Base-by-base conservation (phyloP, 257 asterid species). In the Paulownia fortunei region DNA sequence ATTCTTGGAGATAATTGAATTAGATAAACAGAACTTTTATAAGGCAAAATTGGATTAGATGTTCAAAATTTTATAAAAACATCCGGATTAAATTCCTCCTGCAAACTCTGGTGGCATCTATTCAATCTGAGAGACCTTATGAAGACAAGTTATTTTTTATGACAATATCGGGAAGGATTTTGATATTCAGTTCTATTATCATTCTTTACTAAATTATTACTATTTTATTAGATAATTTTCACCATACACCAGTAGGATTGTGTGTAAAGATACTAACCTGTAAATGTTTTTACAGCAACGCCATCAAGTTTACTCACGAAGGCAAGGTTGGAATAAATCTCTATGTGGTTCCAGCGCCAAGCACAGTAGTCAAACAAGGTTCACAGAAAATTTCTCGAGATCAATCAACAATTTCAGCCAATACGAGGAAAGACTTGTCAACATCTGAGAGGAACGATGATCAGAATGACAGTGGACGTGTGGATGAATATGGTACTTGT, bases 281-380 rank as follows among this genome's bases (percentile, higher is more conserved):
- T n/a, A n/a, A n/a, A n/a, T 67, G 60, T 72, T 60, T 77, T 56
- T 73, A 61, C 90, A 94, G 97, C 89, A 94, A 94, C 74, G 93
- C 98, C 37, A 82, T 94, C 84, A 94, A 94, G 84, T 94, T 94
- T 79, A 94, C 98, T 56, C 98, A 89, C 56, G 97, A 94, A 76
- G 98, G 98, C 47, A 92, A 87, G 80, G 98, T 94, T 58, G 96
- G 94, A 51, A 87, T 94, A 82, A 90, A 87, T 81, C 90, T 94
- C 32, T 92, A 87, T 46, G 92, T 92, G 77, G 90, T 92, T 21
- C 34, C 84, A 8, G 88, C 85, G 84, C 97, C 91, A 62, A 34
- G 24, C 19, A 41, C 16, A 63, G 79, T 52, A 26, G 59, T 55
- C 77, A 76, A 72, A 66, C 86, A 85, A 76, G 89, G 69, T 59